Base-by-base conservation (phyloP, 441 rosid genomes). In the Syzygium syzygioides region DNA sequence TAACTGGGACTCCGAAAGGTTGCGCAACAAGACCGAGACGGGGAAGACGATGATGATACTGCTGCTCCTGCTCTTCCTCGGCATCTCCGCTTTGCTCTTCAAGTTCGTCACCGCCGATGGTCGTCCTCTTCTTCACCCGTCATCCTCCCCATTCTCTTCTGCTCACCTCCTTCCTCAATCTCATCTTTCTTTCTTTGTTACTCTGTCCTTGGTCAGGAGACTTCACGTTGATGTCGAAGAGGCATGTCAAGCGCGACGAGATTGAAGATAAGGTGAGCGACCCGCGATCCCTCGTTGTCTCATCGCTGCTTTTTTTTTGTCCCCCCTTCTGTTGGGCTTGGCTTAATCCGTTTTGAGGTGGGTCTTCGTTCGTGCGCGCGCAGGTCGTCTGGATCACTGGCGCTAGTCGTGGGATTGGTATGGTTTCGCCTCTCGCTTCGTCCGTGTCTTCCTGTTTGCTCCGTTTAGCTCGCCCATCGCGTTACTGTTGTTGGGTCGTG, bases 321-420 rank as follows among this genome's bases (percentile, higher is more conserved):
- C 48, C 48, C 4, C 23, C 11, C 25, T 25, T 14, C 2, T 10
- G 62, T 57, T 57, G 62, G 80, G 15, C 1, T 71, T 6, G 80
- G 50, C 50, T 76, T 23, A 6, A 76, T 41, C 83, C 52, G 30
- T 88, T 45, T 45, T 28, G 52, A 85, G 84, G 56, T 55, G 32
- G 86, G 56, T 28, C 11, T 50, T 87, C 88, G 85, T 50, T 86
- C 86, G 41, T 62, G 57, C 86, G 45, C 86, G 45, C 15, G 55
- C 83, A 95, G 99, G 99, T 97, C 52, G 91, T 96, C 50, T 97
- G 99, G 99, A 95, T 97, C 84, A 97, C 99, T 79, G 99, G 99
- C 34, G 98, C 99, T 59, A 96, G 99, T 90, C 97, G 99, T 56
- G 99, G 99, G 85, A 97, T 97, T 57, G 99, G 99, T 96, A 92